These are phyloP conservation scores for Mrakia frigida DNA, from an alignment of 768 basidiomycete genomes.

Conservation along the genomic window DNA sequence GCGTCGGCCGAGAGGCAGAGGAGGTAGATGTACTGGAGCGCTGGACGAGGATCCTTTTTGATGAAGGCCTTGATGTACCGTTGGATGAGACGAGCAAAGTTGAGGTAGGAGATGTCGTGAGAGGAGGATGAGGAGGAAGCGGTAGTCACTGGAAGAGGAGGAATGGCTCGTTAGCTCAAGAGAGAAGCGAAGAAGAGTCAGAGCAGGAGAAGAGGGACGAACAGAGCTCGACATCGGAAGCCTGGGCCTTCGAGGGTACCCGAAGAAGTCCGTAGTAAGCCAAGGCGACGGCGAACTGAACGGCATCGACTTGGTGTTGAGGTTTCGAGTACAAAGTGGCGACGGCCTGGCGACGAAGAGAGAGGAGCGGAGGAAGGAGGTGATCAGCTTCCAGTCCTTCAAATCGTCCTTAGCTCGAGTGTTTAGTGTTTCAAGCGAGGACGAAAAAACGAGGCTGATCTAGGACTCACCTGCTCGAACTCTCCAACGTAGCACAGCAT, in stretches of 20 bases:
- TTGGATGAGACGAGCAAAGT: slow-evolving; percentile 79
- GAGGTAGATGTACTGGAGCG: slow-evolving; percentile 89
- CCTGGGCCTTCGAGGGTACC: slow-evolving; percentile 71
- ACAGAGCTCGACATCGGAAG: slow-evolving; percentile 79
- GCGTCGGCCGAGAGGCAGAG: slow-evolving; percentile 73
- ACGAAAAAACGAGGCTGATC: too few relatives aligned
- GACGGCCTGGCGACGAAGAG: slow-evolving; percentile 58
- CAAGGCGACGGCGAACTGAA: slow-evolving; percentile 85
- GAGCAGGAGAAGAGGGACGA: slow-evolving; percentile 41
- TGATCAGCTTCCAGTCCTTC: neutral
- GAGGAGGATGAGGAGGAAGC: slow-evolving; percentile 12
- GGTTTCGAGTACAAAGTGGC: slow-evolving; percentile 82
- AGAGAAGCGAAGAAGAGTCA: neutral
- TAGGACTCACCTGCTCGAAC: slow-evolving; percentile 71
- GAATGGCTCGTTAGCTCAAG: slow-evolving; percentile 1
- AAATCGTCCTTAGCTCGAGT: too few relatives aligned
- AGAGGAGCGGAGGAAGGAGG: neutral
- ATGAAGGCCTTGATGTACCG: slow-evolving; percentile 89
- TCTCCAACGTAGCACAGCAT: slow-evolving; percentile 87
- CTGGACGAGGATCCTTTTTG: slow-evolving; percentile 86
- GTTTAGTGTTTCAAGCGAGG: neutral
- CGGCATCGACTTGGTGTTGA: slow-evolving; percentile 84
- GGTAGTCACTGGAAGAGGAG: slow-evolving; percentile 16
- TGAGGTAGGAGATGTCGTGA: slow-evolving; percentile 47
- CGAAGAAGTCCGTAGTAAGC: slow-evolving; percentile 89